phyloP scores from a whole-genome alignment of 176 grass and related monocot genomes.

The Hordeum marinum region DNA sequence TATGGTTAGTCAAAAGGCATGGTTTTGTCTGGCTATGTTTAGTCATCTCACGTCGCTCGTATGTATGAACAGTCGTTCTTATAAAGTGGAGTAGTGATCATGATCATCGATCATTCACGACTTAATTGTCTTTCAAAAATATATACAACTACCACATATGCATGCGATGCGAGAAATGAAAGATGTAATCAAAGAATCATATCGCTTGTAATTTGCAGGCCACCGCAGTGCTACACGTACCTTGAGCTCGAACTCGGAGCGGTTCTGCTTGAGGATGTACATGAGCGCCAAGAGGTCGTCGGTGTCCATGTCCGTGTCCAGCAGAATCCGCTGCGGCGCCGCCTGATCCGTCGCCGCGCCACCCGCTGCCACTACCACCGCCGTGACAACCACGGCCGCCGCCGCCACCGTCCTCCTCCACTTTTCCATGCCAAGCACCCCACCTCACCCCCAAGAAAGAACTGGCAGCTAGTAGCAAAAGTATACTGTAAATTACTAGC shows the following conservation, averaged over 20 bases:
- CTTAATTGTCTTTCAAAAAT: not conserved
- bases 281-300: constrained; percentile 72
- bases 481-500: not conserved
- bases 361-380: not conserved
- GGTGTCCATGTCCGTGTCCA: constrained; percentile 74
- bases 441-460: not conserved
- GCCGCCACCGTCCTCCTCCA: constrained; percentile 2
- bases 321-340: constrained; percentile 44
- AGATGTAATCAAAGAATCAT: not conserved
- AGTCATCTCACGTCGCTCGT: not conserved
- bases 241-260: constrained; percentile 71
- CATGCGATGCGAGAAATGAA: not conserved
- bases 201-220: not conserved
- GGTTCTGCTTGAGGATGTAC: constrained; percentile 79
- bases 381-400: not conserved
- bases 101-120: not conserved
- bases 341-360: not conserved
- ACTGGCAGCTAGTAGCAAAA: not conserved
- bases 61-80: not conserved
- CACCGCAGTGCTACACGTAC: constrained; percentile 6
- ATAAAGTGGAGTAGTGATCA: not conserved
- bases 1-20: not conserved
- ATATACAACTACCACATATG: not conserved
- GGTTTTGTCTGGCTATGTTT: not conserved
- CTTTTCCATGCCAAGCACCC: not conserved